These are phyloP conservation scores for Ilyonectria robusta DNA, from an alignment of 2,329 filamentous ascomycete genomes.

Conservation along the genomic window DNA sequence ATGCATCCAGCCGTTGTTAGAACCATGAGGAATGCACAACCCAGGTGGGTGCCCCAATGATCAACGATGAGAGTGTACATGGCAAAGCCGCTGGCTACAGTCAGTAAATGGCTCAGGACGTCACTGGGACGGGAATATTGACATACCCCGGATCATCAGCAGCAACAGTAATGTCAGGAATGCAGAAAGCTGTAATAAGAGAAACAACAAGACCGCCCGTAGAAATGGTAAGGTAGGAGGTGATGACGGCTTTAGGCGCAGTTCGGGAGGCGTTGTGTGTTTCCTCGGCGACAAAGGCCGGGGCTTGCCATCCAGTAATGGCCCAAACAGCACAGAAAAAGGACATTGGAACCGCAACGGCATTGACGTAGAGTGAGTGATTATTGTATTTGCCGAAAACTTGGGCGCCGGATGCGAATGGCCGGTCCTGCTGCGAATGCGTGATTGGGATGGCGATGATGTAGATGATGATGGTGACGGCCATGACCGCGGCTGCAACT, in stretches of 20 bases:
- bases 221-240: not conserved
- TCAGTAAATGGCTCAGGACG: too few species aligned
- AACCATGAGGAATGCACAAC: not conserved
- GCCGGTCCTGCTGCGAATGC: not conserved
- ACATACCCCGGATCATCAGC: not conserved
- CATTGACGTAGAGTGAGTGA: conserved; percentile 1
- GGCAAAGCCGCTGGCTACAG: too few species aligned
- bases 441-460: not conserved
- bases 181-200: not conserved
- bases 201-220: not conserved
- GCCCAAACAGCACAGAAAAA: conserved; percentile 7
- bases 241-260: not conserved
- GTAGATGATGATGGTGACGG: too few species aligned
- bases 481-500: too few species aligned
- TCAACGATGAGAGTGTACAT: not conserved
- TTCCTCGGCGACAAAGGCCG: conserved; percentile 12
- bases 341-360: conserved; percentile 10
- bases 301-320: conserved; percentile 6
- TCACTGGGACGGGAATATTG: not conserved
- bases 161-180: not conserved
- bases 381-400: conserved; percentile 7
- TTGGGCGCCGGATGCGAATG: not conserved
- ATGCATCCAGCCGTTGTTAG: not conserved
- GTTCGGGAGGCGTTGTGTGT: conserved; percentile 7
- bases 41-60: not conserved